phyloP scores from a whole-genome alignment of 352 stramenopile genomes.

The Phytophthora aleatoria region DNA sequence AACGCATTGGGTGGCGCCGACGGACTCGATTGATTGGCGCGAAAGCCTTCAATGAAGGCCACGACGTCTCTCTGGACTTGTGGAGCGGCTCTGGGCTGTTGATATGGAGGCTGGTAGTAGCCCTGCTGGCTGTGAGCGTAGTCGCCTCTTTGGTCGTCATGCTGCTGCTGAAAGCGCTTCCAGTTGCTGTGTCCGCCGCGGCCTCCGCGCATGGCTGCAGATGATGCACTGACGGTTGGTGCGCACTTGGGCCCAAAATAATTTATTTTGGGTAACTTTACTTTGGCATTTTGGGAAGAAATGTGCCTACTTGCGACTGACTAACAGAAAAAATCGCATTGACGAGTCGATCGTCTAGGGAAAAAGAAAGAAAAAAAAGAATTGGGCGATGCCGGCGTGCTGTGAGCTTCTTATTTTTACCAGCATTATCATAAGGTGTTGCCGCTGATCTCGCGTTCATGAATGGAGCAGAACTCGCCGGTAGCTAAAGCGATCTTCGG shows the following conservation, averaged over 20 bases:
- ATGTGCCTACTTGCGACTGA: no score
- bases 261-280: no score
- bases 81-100: background rate
- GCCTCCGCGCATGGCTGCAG: constrained; percentile 8
- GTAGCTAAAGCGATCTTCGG: constrained; percentile 23
- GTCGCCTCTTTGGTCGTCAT: constrained; percentile 6
- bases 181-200: constrained; percentile 31
- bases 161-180: constrained; percentile 43
- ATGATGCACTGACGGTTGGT: constrained; percentile 22
- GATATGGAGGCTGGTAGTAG: constrained; percentile 10
- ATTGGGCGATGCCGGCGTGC: no score
- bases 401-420: background rate
- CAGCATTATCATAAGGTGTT: constrained; percentile 4
- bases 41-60: constrained; percentile 63
- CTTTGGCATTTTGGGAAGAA: no score
- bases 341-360: no score
- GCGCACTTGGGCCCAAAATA: background rate
- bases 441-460: constrained; percentile 29
- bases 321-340: no score
- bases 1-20: constrained; percentile 62
- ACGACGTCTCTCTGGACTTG: constrained; percentile 53
- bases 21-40: constrained; percentile 52
- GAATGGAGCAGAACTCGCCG: constrained; percentile 57
- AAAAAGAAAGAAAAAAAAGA: no score
- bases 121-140: background rate